Evolutionary conservation across 1,284 basidiomycete species (phyloP).

Genomic region (Melampsora larici-populina): DNA sequence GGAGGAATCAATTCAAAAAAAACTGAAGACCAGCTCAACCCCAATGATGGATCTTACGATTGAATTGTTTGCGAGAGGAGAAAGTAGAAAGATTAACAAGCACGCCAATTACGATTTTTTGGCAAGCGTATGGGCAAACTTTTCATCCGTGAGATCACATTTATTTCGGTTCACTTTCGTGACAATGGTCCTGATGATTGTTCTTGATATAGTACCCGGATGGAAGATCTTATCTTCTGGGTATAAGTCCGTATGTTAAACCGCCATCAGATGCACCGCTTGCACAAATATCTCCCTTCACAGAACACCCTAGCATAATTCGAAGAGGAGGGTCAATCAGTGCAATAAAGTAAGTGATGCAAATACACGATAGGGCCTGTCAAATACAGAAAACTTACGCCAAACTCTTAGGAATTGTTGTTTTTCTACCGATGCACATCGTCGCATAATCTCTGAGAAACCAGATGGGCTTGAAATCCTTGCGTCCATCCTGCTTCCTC

Average conservation of each 20-base stretch:
- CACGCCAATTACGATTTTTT: slow-evolving; percentile 70
- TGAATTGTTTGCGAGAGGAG: slow-evolving; percentile 77
- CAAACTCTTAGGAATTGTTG: slow-evolving; percentile 65
- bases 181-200: not conserved
- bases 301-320: slow-evolving; percentile 79
- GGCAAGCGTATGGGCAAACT: slow-evolving; percentile 84
- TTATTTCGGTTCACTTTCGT: slow-evolving; percentile 12
- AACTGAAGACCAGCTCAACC: slow-evolving; percentile 15
- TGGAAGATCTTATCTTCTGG: slow-evolving; percentile 70
- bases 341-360: slow-evolving; percentile 69
- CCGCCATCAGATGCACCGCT: slow-evolving; percentile 69
- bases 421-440: slow-evolving; percentile 67
- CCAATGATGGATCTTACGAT: slow-evolving; percentile 53
- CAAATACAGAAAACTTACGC: slow-evolving; percentile 45
- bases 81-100: slow-evolving; percentile 53
- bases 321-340: slow-evolving; percentile 79
- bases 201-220: slow-evolving; percentile 59
- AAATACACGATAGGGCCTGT: not conserved
- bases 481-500: slow-evolving; percentile 77
- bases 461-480: slow-evolving; percentile 62
- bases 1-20: slow-evolving; percentile 12
- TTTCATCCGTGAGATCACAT: slow-evolving; percentile 64
- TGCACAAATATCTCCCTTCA: slow-evolving; percentile 75
- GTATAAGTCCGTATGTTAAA: slow-evolving; percentile 57
- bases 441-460: slow-evolving; percentile 67